Evolutionary conservation across 2,329 filamentous ascomycete species (phyloP), one percentile per base, ranked within the genome.

Genomic region (Diplodia mutila): DNA sequence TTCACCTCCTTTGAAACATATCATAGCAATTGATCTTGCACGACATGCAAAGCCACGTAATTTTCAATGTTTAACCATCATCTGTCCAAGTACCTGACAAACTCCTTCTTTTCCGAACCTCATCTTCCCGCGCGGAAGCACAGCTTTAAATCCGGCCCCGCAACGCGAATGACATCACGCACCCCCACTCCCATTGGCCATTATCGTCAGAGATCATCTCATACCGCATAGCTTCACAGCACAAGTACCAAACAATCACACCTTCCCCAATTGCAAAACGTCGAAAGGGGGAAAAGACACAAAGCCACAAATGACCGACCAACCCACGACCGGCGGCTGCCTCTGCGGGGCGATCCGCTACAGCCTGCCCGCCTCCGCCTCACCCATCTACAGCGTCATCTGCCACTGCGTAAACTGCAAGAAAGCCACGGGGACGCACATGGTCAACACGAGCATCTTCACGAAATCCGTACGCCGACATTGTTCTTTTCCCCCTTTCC

Each of bases 321-420:
- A 29, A 46, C 39, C 39, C 39, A 46, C 39, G n/a, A 37, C 52
- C 27, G 64, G 64, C 27, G 39, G 64, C 2, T 66, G 64, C n/a
- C 52, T 66, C 25, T 66, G 64, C 42, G 52, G 64, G 18, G 49
- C 34, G 1, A 49, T 66, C n/a, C 52, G 42, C 18, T 66, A 57
- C 37, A 8, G 11, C 11, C 29, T 66, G n/a, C 2, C 27, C 11
- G 18, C 37, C n/a, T 25, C 14, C 14, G 52, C 52, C 12, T n/a
- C 25, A 39, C 65, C 65, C 8, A 42, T 61, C 54, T 67, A 67
- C 65, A 67, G 48, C n/a, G 65, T 67, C 42, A 46, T 67, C 54
- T 67, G 54, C 65, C 65, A 67, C 65, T 61, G 65, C 42, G 12
- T 46, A 3, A 61, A 67, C 29, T 67, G 65, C 65, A 67, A 67